These are phyloP conservation scores for Fagopyrum tataricum DNA, from an alignment of 148 eudicot species.

Conservation along the genomic window DNA sequence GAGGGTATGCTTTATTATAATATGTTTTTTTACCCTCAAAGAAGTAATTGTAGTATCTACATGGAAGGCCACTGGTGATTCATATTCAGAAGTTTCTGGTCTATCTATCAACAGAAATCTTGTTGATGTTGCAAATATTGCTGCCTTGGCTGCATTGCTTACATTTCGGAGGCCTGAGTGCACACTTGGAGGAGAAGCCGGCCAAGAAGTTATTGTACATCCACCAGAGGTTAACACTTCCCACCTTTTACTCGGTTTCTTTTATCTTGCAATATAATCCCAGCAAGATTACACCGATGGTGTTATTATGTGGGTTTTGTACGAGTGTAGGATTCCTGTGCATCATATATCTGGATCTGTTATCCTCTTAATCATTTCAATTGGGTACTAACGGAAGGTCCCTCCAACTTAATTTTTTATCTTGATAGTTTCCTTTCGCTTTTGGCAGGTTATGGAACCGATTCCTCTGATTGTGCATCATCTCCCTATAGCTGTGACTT, in stretches of 20 bases:
- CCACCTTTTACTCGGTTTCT: conserved; percentile 1
- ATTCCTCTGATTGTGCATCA: conserved; percentile 77
- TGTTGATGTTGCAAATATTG: conserved; percentile 96
- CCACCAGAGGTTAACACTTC: conserved; percentile 49
- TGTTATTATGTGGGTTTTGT: not conserved
- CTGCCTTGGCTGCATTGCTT: conserved; percentile 85
- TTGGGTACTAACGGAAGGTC: not conserved
- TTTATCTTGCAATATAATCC: not conserved
- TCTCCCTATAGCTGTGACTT: conserved; percentile 86
- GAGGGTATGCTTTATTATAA: conserved; percentile 46
- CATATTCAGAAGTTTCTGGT: not conserved
- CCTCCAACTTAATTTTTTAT: not conserved
- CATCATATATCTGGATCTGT: not conserved
- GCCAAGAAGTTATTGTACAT: conserved; percentile 50
- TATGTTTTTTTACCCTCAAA: not conserved
- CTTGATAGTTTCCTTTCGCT: not conserved
- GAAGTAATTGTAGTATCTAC: not conserved
- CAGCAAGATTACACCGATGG: not conserved
- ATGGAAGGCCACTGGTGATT: not conserved
- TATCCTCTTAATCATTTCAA: not conserved
- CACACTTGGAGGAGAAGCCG: conserved; percentile 75
- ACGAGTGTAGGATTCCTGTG: not conserved
- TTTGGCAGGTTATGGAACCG: conserved; percentile 71
- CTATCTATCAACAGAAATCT: conserved; percentile 50
- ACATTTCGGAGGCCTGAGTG: conserved; percentile 93